Evolutionary conservation across 805 yeast species (phyloP).

Genomic region (Cyberlindnera meyerae): DNA sequence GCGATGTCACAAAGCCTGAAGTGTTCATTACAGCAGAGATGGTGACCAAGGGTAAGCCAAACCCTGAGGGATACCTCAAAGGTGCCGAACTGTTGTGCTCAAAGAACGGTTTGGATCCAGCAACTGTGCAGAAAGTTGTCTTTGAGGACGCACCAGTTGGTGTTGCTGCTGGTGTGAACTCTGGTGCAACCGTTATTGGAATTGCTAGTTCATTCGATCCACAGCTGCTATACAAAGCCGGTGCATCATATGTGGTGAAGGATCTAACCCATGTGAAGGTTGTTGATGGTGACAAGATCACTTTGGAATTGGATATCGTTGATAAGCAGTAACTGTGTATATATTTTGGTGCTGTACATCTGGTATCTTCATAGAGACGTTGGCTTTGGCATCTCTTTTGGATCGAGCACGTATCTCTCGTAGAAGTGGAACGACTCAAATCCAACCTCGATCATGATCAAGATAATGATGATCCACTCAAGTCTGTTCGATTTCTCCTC

Average conservation of each 20-base stretch:
- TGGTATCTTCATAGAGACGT: not conserved
- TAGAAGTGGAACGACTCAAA: slow-evolving; percentile 76
- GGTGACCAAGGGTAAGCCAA: slow-evolving; percentile 78
- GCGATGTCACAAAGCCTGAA: slow-evolving; percentile 59
- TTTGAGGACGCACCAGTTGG: slow-evolving; percentile 94
- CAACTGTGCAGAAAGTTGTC: slow-evolving; percentile 47
- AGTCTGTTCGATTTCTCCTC: slow-evolving; percentile 72
- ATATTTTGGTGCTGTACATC: not conserved
- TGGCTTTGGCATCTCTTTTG: slow-evolving; percentile 1
- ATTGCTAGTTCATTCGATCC: slow-evolving; percentile 76
- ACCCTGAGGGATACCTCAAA: slow-evolving; percentile 69
- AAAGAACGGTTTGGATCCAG: slow-evolving; percentile 32
- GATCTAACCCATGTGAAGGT: slow-evolving; percentile 43
- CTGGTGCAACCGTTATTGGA: slow-evolving; percentile 82
- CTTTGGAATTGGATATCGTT: slow-evolving; percentile 22
- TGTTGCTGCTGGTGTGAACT: slow-evolving; percentile 76
- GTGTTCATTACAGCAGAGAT: slow-evolving; percentile 79
- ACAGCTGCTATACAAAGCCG: slow-evolving; percentile 45
- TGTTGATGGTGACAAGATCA: slow-evolving; percentile 20
- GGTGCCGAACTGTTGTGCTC: slow-evolving; percentile 42
- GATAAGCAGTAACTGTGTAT: slow-evolving; percentile 12
- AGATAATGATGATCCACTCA: slow-evolving; percentile 83
- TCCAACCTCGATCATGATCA: slow-evolving; percentile 80
- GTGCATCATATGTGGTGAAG: slow-evolving; percentile 78
- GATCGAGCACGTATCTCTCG: slow-evolving; percentile 38